Percentiles rank a stretch among this genome's conserved stretches.
phyloP scores from a whole-genome alignment of 2,329 filamentous ascomycete species.

The Fusarium humuli region DNA sequence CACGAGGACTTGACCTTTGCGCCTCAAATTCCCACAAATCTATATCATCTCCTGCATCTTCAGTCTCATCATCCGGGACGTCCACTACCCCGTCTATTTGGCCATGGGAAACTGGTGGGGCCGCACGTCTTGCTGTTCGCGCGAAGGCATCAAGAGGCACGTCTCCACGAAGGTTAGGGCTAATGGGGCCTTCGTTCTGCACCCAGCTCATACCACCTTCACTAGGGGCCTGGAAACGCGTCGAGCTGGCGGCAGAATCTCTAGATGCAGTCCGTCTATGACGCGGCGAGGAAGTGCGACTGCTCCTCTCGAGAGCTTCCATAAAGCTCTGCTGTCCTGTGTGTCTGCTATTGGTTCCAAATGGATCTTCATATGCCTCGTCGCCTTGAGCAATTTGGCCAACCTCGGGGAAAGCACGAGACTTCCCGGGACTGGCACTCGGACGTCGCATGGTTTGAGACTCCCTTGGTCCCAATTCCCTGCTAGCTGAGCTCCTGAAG shows the following conservation, averaged over 20 bases:
- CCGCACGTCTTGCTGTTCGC: neutral
- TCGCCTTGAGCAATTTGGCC: conserved; percentile 25
- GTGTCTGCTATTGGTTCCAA: conserved; percentile 43
- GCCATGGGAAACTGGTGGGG: conserved; percentile 1
- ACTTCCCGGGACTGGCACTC: conserved; percentile 50
- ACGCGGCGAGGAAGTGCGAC: conserved; percentile 26
- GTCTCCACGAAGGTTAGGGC: conserved; percentile 51
- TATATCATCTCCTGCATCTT: conserved; percentile 56
- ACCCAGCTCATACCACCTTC: conserved; percentile 61
- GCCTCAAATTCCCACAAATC: conserved; percentile 71
- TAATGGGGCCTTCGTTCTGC: conserved; percentile 53
- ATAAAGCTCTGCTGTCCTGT: conserved; percentile 51
- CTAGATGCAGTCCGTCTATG: conserved; percentile 33
- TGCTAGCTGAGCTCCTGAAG: conserved; percentile 59
- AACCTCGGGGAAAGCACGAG: conserved; percentile 24
- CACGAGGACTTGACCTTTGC: conserved; percentile 57
- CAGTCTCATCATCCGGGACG: conserved; percentile 33
- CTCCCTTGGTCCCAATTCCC: conserved; percentile 50
- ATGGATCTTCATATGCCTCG: conserved; percentile 47
- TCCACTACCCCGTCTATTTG: conserved; percentile 32
- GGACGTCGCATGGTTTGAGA: conserved; percentile 39
- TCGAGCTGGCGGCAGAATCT: conserved; percentile 50
- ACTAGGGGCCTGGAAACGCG: conserved; percentile 48
- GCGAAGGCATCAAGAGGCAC: conserved; percentile 49
- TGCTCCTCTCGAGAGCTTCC: conserved; percentile 48